Conservation (phyloP, 1,284 basidiomycete genomes). For the Erythrobasidium hasegawianum region DNA sequence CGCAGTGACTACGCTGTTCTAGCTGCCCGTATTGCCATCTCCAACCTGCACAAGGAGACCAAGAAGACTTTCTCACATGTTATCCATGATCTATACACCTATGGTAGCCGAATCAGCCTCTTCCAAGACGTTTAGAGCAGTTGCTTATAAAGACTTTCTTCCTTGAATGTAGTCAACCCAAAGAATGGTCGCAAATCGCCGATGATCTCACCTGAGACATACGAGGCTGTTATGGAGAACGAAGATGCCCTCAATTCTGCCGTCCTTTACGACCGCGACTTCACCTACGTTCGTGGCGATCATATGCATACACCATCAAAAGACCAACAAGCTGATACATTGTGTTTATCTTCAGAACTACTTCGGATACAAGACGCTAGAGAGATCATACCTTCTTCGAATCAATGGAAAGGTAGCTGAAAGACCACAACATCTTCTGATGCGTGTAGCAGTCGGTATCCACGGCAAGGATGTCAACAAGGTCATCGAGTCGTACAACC, state of each 20-base stretch:
- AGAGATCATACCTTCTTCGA: constrained; percentile 93
- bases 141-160: neutral
- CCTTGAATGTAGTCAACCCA: constrained; percentile 69
- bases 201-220: constrained; percentile 89
- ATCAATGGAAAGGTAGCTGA: constrained; percentile 94
- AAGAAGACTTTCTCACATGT: constrained; percentile 95
- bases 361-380: constrained; percentile 99
- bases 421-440: constrained; percentile 97
- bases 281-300: constrained; percentile 67
- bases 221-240: constrained; percentile 76
- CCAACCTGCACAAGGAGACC: constrained; percentile 98
- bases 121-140: neutral
- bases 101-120: constrained; percentile 57
- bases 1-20: constrained; percentile 84
- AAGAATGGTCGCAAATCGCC: constrained; percentile 77
- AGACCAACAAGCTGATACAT: neutral
- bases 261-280: constrained; percentile 97
- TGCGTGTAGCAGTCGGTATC: constrained; percentile 98
- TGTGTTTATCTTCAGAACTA: constrained; percentile 54
- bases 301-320: neutral
- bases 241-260: constrained; percentile 83
- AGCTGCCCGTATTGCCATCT: constrained; percentile 96
- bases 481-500: constrained; percentile 71
- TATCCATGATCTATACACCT: constrained; percentile 83
- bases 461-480: constrained; percentile 86